A percentile compares a stretch with the other conserved stretches of the same genome.
phyloP scores from a whole-genome alignment of 768 basidiomycete genomes.

The Rickenella mellea region DNA sequence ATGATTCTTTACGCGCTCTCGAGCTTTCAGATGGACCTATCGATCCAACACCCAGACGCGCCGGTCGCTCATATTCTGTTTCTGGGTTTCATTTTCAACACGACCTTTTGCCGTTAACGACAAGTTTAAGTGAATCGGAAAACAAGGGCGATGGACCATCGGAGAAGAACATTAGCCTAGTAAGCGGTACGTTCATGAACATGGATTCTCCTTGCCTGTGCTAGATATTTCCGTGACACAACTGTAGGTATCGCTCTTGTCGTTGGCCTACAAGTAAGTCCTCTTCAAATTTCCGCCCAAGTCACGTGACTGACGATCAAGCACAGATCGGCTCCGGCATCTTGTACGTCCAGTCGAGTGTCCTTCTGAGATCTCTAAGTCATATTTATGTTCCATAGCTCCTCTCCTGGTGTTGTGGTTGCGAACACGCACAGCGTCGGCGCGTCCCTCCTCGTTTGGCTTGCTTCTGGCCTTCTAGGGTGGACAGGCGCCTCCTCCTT shows the following conservation, averaged over 20 bases:
- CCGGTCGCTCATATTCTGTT: constrained; percentile 56
- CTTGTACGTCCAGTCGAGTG: constrained; percentile 46
- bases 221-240: constrained; percentile 4
- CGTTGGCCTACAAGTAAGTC: constrained; percentile 65
- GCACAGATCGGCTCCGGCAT: constrained; percentile 83
- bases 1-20: constrained; percentile 67
- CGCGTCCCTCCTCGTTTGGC: constrained; percentile 81
- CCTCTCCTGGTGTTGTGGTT: constrained; percentile 86
- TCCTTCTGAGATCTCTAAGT: not conserved
- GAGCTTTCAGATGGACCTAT: constrained; percentile 63
- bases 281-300: not conserved
- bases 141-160: constrained; percentile 32
- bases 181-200: constrained; percentile 50
- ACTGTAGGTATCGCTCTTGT: constrained; percentile 72
- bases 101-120: constrained; percentile 67
- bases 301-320: constrained; percentile 1
- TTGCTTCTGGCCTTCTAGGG: constrained; percentile 70
- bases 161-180: constrained; percentile 68
- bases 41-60: constrained; percentile 15
- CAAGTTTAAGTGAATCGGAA: constrained; percentile 67
- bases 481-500: constrained; percentile 97
- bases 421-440: constrained; percentile 86
- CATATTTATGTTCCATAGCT: constrained; percentile 34
- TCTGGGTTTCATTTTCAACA: constrained; percentile 73
- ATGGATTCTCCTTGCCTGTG: not conserved